Evolutionary conservation across 495 filamentous ascomycete genomes (phyloP), one percentile per base, ranked within the genome.

Genomic region (Rostrohypoxylon terebratum): DNA sequence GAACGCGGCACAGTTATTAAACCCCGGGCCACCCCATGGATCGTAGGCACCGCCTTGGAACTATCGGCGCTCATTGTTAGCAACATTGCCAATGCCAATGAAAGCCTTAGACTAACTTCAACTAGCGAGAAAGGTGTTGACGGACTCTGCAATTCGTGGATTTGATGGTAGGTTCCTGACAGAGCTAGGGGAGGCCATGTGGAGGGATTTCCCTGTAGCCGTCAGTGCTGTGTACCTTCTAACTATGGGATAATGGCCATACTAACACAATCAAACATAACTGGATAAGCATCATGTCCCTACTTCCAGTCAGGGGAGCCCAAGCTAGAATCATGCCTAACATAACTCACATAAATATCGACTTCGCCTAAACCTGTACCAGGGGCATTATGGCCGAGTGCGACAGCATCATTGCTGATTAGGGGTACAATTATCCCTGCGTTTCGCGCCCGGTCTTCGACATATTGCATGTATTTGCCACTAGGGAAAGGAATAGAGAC

Each of bases 21-120:
- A 92, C 0, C 92, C 90, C 13, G 75, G 66, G 7, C 90, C 91
- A 68, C 90, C 92, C 91, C 91, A 94, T 4, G 89, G 88, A 68
- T 93, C 91, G 58, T 90, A 93, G 0, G 88, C 81, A 33, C 92
- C 92, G 13, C 88, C 92, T 84, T 94, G 90, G 78, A 91, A 92
- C 81, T 70, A 18, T 53, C 18, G 51, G 13, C 25, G 13, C 7
- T 61, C 20, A 64, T 36, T n/a, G 33, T 51, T 1, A 31, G 25
- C 9, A 57, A 3, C 21, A 44, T 38, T 1, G 4, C 11, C 11
- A 20, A 45, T 14, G 9, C 8, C 18, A 25, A 9, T 4, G n/a
- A 13, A 18, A 13, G 31, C 8, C 10, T 47, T 18, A 1, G 23
- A 16, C 50, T 44, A 13, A 66, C 68, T 58, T 91, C 93, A 18